Evolutionary conservation across 306 rosid genomes (phyloP), one percentile per base, ranked within the genome.

Genomic region (Quercus wislizeni): DNA sequence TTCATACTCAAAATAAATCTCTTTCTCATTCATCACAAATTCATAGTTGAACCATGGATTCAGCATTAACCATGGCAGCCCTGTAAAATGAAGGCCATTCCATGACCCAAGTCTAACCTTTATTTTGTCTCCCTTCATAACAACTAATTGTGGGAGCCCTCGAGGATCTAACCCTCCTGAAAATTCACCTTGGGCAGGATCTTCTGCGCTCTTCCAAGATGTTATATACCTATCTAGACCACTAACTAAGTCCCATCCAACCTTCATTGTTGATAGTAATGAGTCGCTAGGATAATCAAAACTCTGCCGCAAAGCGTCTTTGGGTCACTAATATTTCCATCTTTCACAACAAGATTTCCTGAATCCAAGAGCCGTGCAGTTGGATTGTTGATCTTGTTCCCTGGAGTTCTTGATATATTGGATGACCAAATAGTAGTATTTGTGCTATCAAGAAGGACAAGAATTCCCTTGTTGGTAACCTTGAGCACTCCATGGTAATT

Each of bases 321-420:
- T 49, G 54, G 54, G 13, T 49, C 4, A 49, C 15, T 12, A 49
- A 49, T 49, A 12, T 10, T 49, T 49, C 15, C 15, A 38, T 83
- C 74, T 67, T 20, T 67, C 55, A 85, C 85, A 72, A 82, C 78
- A 67, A 87, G 80, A 71, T 87, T 87, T 52, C 88, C 85, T 8
- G 62, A 56, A 2, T 85, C 89, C 70, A 84, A 78, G 35, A 88
- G 74, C 55, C 71, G 76, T 21, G 79, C 56, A 80, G 75, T 18
- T 21, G 87, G 86, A 49, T 49, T 10, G 2, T 38, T 7, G 11
- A 38, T 38, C 46, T 38, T 7, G 1, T 57, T 76, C 28, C 55
- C 28, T 73, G 5, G 63, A 28, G 13, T 5, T 3, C 5, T 49
- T 49, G 54, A 49, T 49, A 12, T 12, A 12, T 11, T 49, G 54